phyloP scores from a whole-genome alignment of 495 filamentous ascomycete genomes.

The Geoglossum glabrum region DNA sequence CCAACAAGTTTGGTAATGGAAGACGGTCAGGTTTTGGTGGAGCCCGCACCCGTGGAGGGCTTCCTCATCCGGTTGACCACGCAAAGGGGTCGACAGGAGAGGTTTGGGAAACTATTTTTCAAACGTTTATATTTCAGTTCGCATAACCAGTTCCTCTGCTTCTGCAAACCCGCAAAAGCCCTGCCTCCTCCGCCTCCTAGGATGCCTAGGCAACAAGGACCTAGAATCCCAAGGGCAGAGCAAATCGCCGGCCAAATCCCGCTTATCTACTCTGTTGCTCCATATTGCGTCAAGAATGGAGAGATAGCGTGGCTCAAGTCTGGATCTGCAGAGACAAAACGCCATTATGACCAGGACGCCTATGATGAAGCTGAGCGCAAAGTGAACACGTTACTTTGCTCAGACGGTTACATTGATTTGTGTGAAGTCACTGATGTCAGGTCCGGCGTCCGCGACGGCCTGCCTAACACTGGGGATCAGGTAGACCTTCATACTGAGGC shows the following conservation, averaged over 20 bases:
- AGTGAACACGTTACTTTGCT: conserved; percentile 33
- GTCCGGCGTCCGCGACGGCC: conserved; percentile 28
- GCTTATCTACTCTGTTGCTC: conserved; percentile 41
- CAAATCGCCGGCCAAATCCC: conserved; percentile 38
- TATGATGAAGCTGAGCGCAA: conserved; percentile 41
- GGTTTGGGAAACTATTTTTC: conserved; percentile 43
- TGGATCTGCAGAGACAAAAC: conserved; percentile 22
- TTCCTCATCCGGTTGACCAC: conserved; percentile 52
- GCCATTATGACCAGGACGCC: conserved; percentile 37
- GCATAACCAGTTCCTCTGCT: conserved; percentile 47
- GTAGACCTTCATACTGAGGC: conserved; percentile 30
- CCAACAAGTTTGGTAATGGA: conserved; percentile 27
- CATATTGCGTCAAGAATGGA: conserved; percentile 34
- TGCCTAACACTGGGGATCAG: conserved; percentile 24
- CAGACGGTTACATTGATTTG: conserved; percentile 51
- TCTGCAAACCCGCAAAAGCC: conserved; percentile 43
- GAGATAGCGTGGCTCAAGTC: conserved; percentile 38
- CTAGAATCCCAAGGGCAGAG: conserved; percentile 31
- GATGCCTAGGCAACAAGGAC: conserved; percentile 20
- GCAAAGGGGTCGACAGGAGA: conserved; percentile 38
- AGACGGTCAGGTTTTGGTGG: conserved; percentile 14
- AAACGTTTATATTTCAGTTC: conserved; percentile 53
- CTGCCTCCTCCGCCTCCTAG: conserved; percentile 46
- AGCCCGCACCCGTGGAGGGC: conserved; percentile 49
- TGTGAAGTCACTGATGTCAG: conserved; percentile 36